These are phyloP conservation scores for Beauveria bassiana DNA, from an alignment of 2,329 filamentous ascomycete species.

Conservation along the genomic window DNA sequence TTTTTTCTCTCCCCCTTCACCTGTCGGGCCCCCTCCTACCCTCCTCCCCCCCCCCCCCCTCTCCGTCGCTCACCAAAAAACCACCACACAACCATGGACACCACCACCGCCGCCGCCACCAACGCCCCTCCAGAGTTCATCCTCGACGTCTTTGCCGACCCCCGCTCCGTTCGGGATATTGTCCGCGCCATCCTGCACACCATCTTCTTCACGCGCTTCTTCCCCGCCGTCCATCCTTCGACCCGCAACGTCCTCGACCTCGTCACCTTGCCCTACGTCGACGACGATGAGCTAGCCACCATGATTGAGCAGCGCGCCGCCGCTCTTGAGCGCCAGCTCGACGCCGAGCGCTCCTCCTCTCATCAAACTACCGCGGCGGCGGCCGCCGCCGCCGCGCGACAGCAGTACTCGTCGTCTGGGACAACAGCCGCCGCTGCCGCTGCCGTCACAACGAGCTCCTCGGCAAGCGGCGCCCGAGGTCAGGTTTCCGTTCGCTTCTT, in stretches of 20 bases:
- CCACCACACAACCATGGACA: constrained; percentile 32
- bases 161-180: constrained; percentile 80
- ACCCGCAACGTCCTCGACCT: constrained; percentile 87
- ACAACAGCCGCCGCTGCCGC: not conserved
- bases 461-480: constrained; percentile 49
- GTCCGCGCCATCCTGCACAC: constrained; percentile 92
- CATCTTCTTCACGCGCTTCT: constrained; percentile 98
- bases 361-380: constrained; percentile 18
- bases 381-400: no score
- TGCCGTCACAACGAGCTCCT: constrained; percentile 22
- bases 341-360: constrained; percentile 43
- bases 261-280: constrained; percentile 71
- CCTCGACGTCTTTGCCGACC: constrained; percentile 89
- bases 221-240: constrained; percentile 73
- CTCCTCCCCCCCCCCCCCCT: no score
- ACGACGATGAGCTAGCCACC: constrained; percentile 85
- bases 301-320: constrained; percentile 84
- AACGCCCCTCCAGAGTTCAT: constrained; percentile 70
- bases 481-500: constrained; percentile 88
- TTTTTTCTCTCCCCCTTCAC: not conserved
- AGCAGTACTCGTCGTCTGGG: constrained; percentile 13
- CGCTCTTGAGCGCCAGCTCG: constrained; percentile 70
- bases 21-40: not conserved
- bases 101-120: not conserved
- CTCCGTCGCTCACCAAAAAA: not conserved